Base-by-base conservation (phyloP, 2,329 filamentous ascomycete species). In the Colletotrichum lentis region DNA sequence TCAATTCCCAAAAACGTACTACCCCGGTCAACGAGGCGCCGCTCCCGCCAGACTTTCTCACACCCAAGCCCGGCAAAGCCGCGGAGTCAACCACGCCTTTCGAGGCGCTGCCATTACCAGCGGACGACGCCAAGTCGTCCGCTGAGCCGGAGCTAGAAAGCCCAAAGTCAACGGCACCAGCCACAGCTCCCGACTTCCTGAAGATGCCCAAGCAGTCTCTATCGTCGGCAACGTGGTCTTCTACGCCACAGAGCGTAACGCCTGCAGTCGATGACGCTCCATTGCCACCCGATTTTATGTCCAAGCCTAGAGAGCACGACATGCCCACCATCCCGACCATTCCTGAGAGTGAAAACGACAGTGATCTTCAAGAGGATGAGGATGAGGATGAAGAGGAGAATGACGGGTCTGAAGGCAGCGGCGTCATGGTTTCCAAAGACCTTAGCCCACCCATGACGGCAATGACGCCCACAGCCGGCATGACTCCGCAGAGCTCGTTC, bases 371-470 rank as follows among this genome's bases (percentile, higher is more conserved):
- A 69, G 80, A 80, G 10, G 79, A 82, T 31, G 77, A 79, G 6
- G 80, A 82, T 31, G 77, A 79, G 6, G 80, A 81, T 22, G 84
- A 84, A 14, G 83, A 83, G 12, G 83, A 83, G 3, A 83, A 85
- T 37, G 80, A 80, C 44, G 83, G 74, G 7, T 83, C 80, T 0
- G 86, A 87, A 73, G 88, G 88, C 16, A 90, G 88, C 69, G 88
- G 87, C 27, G 82, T 90, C 56, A 88, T 90, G 75, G 84, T 90
- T 53, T 84, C 84, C n/a, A 87, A 89, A 73, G 88, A 90, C 57
- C 77, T 90, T 14, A 89, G 85, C 72, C 86, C 85, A 22, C 81
- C 78, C 7, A 81, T 82, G 16, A 79, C 78, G 60, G 80, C 79
- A 44, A 72, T 79, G 18, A 80, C 80, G 43, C 80, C 81, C 44